Evolutionary conservation across 2,329 filamentous ascomycete species (phyloP).

Genomic region (Colletotrichum melonis): DNA sequence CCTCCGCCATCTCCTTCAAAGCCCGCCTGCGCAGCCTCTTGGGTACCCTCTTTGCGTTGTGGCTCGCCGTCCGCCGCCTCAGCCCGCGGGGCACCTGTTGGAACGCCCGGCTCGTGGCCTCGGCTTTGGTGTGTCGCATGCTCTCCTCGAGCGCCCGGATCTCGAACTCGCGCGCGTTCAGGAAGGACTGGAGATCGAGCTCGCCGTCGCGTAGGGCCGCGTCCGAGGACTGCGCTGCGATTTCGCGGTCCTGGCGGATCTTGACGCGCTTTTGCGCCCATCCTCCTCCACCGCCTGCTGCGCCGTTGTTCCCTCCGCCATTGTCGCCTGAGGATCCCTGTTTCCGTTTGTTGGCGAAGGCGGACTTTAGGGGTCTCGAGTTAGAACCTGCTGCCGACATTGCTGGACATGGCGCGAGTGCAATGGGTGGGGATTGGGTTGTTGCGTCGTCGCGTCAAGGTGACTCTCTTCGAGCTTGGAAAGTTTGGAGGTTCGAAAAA

Average conservation of each 20-base stretch:
- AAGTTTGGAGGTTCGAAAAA: constrained; percentile 23
- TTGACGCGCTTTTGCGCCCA: constrained; percentile 57
- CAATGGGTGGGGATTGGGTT: not conserved
- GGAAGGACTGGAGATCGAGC: constrained; percentile 85
- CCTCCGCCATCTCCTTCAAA: constrained; percentile 80
- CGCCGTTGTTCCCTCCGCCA: constrained; percentile 29
- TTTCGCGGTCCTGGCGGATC: constrained; percentile 58
- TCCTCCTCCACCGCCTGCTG: constrained; percentile 31
- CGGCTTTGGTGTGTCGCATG: constrained; percentile 78
- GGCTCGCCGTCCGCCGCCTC: constrained; percentile 89
- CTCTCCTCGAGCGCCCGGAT: constrained; percentile 86
- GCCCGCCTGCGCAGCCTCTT: constrained; percentile 79
- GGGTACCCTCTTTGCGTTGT: constrained; percentile 93
- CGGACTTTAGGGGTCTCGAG: constrained; percentile 24
- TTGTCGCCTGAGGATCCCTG: constrained; percentile 36
- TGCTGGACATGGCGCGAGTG: constrained; percentile 17
- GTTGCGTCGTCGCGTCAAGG: constrained; percentile 22
- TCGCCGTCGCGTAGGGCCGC: constrained; percentile 76
- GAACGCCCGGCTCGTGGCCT: constrained; percentile 78
- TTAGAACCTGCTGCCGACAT: constrained; percentile 32
- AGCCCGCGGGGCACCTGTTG: constrained; percentile 89
- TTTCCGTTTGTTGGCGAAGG: constrained; percentile 43
- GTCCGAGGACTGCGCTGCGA: constrained; percentile 62
- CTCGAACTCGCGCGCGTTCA: constrained; percentile 88
- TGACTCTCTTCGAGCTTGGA: not conserved